Conservation (phyloP, 768 basidiomycete species). For the Pulveroboletus sp. region DNA sequence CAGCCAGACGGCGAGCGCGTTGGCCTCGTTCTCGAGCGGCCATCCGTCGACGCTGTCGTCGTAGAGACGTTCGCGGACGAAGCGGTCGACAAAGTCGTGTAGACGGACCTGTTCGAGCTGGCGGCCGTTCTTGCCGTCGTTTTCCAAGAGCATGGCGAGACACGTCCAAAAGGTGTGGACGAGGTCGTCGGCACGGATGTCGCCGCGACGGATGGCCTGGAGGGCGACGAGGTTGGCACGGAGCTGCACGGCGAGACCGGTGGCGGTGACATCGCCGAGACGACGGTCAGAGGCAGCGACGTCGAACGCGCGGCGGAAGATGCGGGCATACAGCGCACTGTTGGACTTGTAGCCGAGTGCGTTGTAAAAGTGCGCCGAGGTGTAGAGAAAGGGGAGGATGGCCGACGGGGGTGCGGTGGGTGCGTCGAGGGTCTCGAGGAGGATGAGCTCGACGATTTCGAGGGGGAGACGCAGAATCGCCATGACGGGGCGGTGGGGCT, state of each 20-base stretch:
- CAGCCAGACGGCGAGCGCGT: constrained; percentile 58
- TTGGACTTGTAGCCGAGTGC: constrained; percentile 28
- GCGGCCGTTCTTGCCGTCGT: constrained; percentile 61
- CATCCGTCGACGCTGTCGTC: constrained; percentile 45
- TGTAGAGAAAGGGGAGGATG: constrained; percentile 47
- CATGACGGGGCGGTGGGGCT: constrained; percentile 17
- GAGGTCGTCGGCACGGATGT: constrained; percentile 33
- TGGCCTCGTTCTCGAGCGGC: constrained; percentile 50
- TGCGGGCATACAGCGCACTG: constrained; percentile 45
- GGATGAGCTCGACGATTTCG: constrained; percentile 52
- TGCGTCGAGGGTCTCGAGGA: constrained; percentile 37
- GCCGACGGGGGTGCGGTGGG: constrained; percentile 28
- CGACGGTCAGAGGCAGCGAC: constrained; percentile 48
- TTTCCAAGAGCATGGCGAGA: constrained; percentile 60
- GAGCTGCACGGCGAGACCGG: constrained; percentile 38
- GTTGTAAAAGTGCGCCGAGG: constrained; percentile 39
- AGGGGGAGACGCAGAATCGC: constrained; percentile 35
- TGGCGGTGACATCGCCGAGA: constrained; percentile 39
- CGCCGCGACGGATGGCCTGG: constrained; percentile 27
- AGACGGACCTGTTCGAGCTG: constrained; percentile 56
- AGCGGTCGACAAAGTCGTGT: constrained; percentile 42
- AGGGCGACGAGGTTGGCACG: constrained; percentile 35
- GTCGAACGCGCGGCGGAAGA: constrained; percentile 62
- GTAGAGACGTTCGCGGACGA: constrained; percentile 47
- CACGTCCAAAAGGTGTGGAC: constrained; percentile 42